Evolutionary conservation across 208 protist genomes (phyloP).

Genomic region (Leishmania martiniquensis): DNA sequence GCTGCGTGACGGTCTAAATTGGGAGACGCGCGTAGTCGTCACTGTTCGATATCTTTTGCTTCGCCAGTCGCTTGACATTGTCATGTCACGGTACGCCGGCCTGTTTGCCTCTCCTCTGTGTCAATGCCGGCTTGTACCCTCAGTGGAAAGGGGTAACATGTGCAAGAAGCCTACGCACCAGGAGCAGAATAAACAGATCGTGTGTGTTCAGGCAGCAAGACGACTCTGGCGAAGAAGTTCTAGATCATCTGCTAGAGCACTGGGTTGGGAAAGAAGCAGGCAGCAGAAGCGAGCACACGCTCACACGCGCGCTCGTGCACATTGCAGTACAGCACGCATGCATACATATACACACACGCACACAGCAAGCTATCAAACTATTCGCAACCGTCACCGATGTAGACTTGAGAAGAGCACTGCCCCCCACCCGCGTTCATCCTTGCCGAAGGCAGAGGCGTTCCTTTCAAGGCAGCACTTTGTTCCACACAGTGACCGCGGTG

Average conservation of each 20-base stretch:
- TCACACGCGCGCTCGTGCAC: too few relatives aligned
- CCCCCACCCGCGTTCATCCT: background rate
- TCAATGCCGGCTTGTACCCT: background rate
- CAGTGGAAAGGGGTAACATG: background rate
- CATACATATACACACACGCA: background rate
- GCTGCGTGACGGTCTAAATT: background rate
- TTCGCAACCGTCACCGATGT: background rate
- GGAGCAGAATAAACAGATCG: background rate
- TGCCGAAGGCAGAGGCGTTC: background rate
- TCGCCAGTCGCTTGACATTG: background rate
- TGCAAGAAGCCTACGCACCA: background rate
- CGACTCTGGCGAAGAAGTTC: background rate
- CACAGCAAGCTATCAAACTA: background rate
- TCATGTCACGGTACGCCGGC: background rate
- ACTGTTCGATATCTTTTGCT: background rate
- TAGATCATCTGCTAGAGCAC: background rate
- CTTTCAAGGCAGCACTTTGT: background rate
- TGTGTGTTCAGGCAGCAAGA: background rate
- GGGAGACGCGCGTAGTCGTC: background rate
- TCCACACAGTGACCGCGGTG: background rate
- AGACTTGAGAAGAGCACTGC: background rate
- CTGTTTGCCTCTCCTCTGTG: background rate
- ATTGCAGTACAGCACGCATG: background rate
- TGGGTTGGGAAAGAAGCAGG: too few relatives aligned
- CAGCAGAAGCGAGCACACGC: background rate